A percentile compares a stretch with the other conserved stretches of the same genome.
Evolutionary conservation across 202 grass and related monocot species (phyloP).

Genomic region (Thinopyrum obtusiflorum): DNA sequence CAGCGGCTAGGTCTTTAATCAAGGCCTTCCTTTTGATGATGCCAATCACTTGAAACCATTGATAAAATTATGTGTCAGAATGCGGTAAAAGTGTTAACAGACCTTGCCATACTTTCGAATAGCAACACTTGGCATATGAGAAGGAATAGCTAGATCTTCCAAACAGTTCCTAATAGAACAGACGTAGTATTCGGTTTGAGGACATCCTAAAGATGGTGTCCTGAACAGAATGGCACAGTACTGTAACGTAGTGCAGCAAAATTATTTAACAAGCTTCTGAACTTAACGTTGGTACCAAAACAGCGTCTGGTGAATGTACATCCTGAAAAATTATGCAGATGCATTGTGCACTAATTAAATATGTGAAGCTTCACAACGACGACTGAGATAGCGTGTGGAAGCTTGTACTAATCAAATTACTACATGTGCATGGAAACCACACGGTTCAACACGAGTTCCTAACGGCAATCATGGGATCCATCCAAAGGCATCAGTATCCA

Average conservation of each 20-base stretch:
- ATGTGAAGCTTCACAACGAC: background rate
- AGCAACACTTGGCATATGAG: background rate
- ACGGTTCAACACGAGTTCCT: background rate
- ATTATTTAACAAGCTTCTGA: background rate
- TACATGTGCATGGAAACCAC: background rate
- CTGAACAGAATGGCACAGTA: background rate
- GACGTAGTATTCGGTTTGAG: background rate
- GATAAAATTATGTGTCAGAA: conserved; percentile 1
- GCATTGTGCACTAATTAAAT: background rate
- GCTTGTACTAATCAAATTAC: background rate
- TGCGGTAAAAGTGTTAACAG: background rate
- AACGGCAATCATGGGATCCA: background rate
- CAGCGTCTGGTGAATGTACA: background rate
- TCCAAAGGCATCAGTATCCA: background rate
- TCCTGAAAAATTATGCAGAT: background rate
- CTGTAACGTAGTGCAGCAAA: background rate
- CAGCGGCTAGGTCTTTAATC: conserved; percentile 80
- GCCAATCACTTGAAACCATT: conserved; percentile 67
- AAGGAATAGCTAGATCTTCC: background rate
- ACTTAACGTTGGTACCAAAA: background rate
- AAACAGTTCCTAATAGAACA: background rate
- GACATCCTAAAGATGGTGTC: background rate
- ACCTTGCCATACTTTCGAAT: background rate
- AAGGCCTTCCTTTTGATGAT: conserved; percentile 85
- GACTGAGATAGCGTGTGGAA: background rate